Base-by-base conservation (phyloP, 208 protist genomes). In the Strigomonas oncopelti region DNA sequence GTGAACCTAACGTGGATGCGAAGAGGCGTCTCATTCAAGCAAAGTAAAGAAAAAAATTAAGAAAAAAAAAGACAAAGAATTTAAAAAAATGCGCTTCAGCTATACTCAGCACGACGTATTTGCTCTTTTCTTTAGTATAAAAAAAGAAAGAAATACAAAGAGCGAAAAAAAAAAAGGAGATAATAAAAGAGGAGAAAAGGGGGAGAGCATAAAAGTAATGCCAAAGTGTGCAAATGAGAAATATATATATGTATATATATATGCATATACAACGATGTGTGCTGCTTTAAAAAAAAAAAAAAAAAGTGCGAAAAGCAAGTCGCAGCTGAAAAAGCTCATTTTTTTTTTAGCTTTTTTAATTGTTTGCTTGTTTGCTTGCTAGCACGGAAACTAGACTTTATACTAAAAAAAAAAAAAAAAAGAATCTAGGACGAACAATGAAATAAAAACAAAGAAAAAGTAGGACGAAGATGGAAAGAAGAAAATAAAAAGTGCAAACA, bases 271-370 rank as follows among this genome's bases (percentile, higher is more conserved):
- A 70, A 24, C 2, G 22, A 46, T 14, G 31, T 48, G 2, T 46
- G 25, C 7, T 29, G 25, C 5, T 36, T 45, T 46, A 61, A 65
- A 64, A 71, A 56, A 64, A 63, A 65, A 55, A 63, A 57, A 71
- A 58, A 27, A 62, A 57, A 55, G 28, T 52, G 57, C 25, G 18
- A 32, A 20, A 13, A 53, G n/a, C 7, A 29, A 24, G 29, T 63
- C 25, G 1, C 27, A 1, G 32, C 14, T 18, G 45, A 61, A 63
- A 24, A 38, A 63, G 52, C 7, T 18, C 38, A 45, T 18, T 45
- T 45, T 7, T 45, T 45, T n/a, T n/a, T n/a, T n/a, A n/a, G n/a
- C n/a, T n/a, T n/a, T n/a, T n/a, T n/a, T n/a, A n/a, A n/a, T n/a
- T n/a, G n/a, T n/a, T n/a, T n/a, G n/a, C n/a, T n/a, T n/a, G n/a